Conservation (phyloP, 108 stramenopile species). For the Conticribra guillardii region DNA sequence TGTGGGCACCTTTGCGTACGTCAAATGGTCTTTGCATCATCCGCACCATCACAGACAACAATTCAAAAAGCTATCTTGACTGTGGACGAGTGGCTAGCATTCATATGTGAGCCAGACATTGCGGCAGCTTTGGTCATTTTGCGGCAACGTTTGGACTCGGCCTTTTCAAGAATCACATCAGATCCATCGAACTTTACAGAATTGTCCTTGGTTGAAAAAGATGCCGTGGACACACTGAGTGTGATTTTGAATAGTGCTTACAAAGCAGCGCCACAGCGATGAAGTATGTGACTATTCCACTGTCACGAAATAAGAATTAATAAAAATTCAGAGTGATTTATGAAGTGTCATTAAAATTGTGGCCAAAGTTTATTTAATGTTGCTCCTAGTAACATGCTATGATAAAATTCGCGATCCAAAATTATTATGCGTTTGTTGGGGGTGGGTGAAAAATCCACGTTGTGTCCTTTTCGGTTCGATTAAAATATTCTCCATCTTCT, state of each 20-base stretch:
- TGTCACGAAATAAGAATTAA: no score
- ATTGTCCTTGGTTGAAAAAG: slow-evolving; percentile 31
- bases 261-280: slow-evolving; percentile 9
- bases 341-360: no score
- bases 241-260: slow-evolving; percentile 53
- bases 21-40: slow-evolving; percentile 25
- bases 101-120: slow-evolving; percentile 50
- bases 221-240: slow-evolving; percentile 59
- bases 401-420: no score
- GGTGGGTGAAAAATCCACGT: neutral
- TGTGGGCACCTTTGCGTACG: slow-evolving; percentile 67
- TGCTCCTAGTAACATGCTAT: no score
- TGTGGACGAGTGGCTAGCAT: slow-evolving; percentile 76
- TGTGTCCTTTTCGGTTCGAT: neutral
- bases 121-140: slow-evolving; percentile 59
- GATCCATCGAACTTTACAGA: slow-evolving; percentile 44
- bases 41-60: slow-evolving; percentile 19
- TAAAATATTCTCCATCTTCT: neutral
- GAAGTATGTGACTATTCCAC: no score
- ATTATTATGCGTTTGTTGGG: no score
- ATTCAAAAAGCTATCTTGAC: slow-evolving; percentile 48
- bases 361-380: no score
- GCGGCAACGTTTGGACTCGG: slow-evolving; percentile 61
- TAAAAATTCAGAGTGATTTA: no score
- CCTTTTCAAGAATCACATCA: slow-evolving; percentile 57